Evolutionary conservation across 225 moss, liverwort and hornwort genomes (phyloP).

Genomic region (Polytrichum formosum): DNA sequence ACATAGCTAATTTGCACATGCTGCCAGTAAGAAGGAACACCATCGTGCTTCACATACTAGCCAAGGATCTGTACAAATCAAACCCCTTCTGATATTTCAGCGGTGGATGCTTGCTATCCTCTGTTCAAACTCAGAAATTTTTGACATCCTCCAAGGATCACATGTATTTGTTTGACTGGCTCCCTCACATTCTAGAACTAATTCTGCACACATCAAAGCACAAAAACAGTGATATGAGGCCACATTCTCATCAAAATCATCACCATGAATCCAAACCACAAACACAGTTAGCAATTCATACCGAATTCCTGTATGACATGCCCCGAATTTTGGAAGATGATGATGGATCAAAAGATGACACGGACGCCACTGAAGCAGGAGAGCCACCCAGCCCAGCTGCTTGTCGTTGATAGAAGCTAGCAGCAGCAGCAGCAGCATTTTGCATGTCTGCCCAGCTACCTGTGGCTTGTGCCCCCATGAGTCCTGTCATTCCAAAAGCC

Average conservation of each 20-base stretch:
- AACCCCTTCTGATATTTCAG: slow-evolving; percentile 9
- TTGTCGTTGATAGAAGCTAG: slow-evolving; percentile 95
- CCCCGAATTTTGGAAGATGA: slow-evolving; percentile 90
- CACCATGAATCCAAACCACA: neutral
- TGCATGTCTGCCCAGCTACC: slow-evolving; percentile 99
- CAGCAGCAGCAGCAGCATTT: slow-evolving; percentile 96
- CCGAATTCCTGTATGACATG: slow-evolving; percentile 94
- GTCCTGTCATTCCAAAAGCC: slow-evolving; percentile 90
- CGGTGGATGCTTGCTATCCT: slow-evolving; percentile 26
- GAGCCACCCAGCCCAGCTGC: slow-evolving; percentile 81
- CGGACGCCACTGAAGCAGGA: slow-evolving; percentile 48
- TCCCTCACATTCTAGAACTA: slow-evolving; percentile 23
- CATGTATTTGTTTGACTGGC: slow-evolving; percentile 17
- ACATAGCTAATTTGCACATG: slow-evolving; percentile 4
- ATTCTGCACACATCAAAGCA: slow-evolving; percentile 32
- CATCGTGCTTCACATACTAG: slow-evolving; percentile 20
- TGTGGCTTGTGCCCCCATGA: slow-evolving; percentile 92
- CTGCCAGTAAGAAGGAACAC: slow-evolving; percentile 4
- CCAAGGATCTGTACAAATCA: slow-evolving; percentile 22
- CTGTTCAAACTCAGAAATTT: slow-evolving; percentile 23
- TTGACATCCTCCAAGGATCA: neutral
- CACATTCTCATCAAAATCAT: neutral
- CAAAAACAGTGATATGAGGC: slow-evolving; percentile 9
- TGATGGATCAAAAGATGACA: slow-evolving; percentile 73
- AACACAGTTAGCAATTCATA: slow-evolving; percentile 23